Evolutionary conservation across 2,329 filamentous ascomycete species (phyloP), one percentile per base, ranked within the genome.

Genomic region (Sarocladium strictum): DNA sequence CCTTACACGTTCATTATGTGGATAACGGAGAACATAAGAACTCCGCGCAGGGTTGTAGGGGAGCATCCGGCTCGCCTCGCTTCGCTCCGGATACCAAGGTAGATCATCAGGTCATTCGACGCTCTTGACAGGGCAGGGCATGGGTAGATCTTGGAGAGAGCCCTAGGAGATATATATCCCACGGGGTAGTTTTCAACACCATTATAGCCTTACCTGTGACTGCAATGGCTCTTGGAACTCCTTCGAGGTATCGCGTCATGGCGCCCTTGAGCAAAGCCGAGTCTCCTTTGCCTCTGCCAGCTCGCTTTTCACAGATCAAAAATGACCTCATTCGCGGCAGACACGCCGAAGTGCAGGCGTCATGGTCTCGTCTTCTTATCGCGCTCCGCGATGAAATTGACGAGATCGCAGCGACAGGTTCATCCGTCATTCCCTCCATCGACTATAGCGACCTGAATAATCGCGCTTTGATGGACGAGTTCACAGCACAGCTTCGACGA

Each of bases 291-390:
- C 68, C 68, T 45, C 65, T 76, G 2, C 71, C 73, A 14, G 56
- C 61, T 45, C 68, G 72, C 2, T 76, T 75, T 53, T 69, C 70
- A 11, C 62, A 66, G 17, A 63, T 76, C 53, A 77, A 77, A 57
- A 59, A 63, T 32, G 61, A 63, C 23, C 62, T 77, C 33, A 64
- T 75, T 14, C 60, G 60, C 19, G 70, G 71, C 19, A 69, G 69
- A 57, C 69, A 75, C 55, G 58, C 64, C 5, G 64, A 64, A 27
- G 58, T 78, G 21, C 47, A 51, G 35, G 47, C 65, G 9, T 71
- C 70, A 7, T 77, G 73, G 74, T 61, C 63, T 53, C 63, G 71
- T 37, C 61, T 77, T 2, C 64, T 77, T 6, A 56, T 58, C 21
- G 65, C 64, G 37, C 59, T 77, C 3, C 64, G 60, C 9, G 55